Base-by-base conservation (phyloP, 306 rosid species). In the Corylus avellana region DNA sequence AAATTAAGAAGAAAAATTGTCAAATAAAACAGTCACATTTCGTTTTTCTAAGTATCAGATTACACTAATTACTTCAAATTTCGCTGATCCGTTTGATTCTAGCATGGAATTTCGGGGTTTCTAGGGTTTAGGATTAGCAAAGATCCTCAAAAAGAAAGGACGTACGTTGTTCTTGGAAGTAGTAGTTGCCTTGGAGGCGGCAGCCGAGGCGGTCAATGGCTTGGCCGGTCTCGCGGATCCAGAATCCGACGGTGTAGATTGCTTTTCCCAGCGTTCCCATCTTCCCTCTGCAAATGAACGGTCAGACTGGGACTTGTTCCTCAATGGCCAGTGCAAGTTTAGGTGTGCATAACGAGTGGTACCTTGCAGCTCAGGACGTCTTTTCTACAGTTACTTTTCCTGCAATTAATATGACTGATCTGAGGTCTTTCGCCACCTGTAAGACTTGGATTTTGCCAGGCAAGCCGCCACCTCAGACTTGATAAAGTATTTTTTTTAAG, bases 191-290 rank as follows among this genome's bases (percentile, higher is more conserved):
- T 67, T 94, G 98, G 76, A 94, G 91, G 27, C 97, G 98, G 55
- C 87, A 89, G 25, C 97, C 98, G 20, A 94, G 91, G 81, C 97
- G 98, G 85, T 94, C 98, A 22, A 92, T 49, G 86, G 98, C 98
- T 82, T 94, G 97, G 71, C 97, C 98, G 25, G 97, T 89, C 81
- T 94, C 98, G 58, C 98, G 97, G 92, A 94, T 92, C 98, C 93
- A 91, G 90, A 94, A 92, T 84, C 98, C 97, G 39, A 94, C 92
- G 75, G 93, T 72, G 93, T 94, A 94, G 81, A 94, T 81, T 49
- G 94, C 97, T 80, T 85, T 89, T 14, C 98, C 98, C 16, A 94
- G 9, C 5, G 96, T 92, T 77, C 96, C 98, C 98, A 94, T 94
- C 80, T 71, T 56, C 58, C 39, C 53, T 12, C 14, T 12, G 14